Conservation (phyloP, 768 basidiomycete genomes). For the Guyanaporus albipodus region DNA sequence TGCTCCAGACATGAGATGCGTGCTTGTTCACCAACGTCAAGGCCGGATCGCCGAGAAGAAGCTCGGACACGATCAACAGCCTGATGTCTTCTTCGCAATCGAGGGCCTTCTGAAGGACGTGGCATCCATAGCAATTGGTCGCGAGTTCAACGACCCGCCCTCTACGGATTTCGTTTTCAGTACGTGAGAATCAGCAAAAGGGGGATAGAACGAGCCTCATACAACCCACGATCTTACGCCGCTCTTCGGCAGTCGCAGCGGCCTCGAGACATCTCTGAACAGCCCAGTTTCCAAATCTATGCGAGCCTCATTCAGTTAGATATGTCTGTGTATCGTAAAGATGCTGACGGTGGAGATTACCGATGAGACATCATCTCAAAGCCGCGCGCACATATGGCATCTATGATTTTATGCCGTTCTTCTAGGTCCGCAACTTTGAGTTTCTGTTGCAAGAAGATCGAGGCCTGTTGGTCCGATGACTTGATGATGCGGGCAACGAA, state of each 20-base stretch:
- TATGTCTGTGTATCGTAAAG: not conserved
- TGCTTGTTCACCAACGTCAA: conserved; percentile 88
- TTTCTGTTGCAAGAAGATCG: conserved; percentile 87
- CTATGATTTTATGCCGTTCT: conserved; percentile 79
- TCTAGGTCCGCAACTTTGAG: conserved; percentile 78
- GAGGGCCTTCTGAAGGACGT: conserved; percentile 84
- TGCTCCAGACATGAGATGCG: conserved; percentile 90
- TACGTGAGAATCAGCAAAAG: conserved; percentile 6
- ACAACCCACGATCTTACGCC: conserved; percentile 77
- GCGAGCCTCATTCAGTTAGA: conserved; percentile 8
- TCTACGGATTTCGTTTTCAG: conserved; percentile 33
- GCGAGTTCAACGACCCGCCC: conserved; percentile 83
- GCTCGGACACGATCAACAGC: conserved; percentile 77
- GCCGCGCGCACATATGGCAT: conserved; percentile 78
- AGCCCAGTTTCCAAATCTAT: conserved; percentile 89
- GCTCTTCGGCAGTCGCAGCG: conserved; percentile 67
- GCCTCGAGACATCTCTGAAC: conserved; percentile 85
- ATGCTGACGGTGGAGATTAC: conserved; percentile 37
- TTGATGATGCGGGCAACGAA: conserved; percentile 86
- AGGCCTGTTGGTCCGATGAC: conserved; percentile 86
- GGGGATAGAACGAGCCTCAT: conserved; percentile 58
- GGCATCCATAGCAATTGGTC: conserved; percentile 86
- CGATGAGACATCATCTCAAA: conserved; percentile 93
- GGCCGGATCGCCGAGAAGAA: conserved; percentile 79
- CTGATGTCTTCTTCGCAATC: conserved; percentile 89